Evolutionary conservation across 2,329 filamentous ascomycete species (phyloP).

Genomic region (Ophiostoma quercus): DNA sequence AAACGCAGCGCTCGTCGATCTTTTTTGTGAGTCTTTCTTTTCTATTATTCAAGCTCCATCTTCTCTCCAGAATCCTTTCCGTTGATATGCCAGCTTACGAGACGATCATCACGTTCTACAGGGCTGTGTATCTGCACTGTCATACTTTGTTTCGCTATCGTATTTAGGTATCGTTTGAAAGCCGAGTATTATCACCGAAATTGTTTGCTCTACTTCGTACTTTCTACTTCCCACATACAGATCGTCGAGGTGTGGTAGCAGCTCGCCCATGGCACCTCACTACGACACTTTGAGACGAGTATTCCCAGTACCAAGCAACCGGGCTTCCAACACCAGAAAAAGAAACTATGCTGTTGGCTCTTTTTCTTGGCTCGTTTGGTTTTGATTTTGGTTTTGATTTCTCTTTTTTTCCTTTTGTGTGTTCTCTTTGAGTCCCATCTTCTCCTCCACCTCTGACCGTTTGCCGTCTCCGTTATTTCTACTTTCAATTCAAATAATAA

Average conservation of each 20-base stretch:
- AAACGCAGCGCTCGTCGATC: constrained; percentile 1
- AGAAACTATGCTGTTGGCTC: not conserved
- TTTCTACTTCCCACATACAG: not conserved
- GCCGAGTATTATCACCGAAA: too few species aligned
- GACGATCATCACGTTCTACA: constrained; percentile 12
- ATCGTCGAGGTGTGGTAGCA: not conserved
- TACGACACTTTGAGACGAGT: not conserved
- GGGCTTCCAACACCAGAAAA: constrained; percentile 1
- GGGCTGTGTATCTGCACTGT: not conserved
- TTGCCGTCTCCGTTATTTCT: not conserved
- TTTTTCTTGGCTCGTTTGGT: not conserved
- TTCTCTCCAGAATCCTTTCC: not conserved
- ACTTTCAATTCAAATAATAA: not conserved
- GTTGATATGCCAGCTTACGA: constrained; percentile 3
- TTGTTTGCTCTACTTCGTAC: too few species aligned
- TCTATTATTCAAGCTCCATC: not conserved
- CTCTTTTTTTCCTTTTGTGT: not conserved
- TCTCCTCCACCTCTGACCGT: not conserved
- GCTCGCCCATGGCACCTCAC: not conserved
- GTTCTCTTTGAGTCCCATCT: not conserved
- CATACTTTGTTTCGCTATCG: not conserved
- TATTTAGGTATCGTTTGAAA: too few species aligned
- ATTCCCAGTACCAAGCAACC: constrained; percentile 5
- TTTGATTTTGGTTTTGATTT: not conserved
- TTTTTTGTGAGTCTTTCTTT: not conserved